Conservation (phyloP, 768 basidiomycete genomes). For the Lactarius deliciosus region DNA sequence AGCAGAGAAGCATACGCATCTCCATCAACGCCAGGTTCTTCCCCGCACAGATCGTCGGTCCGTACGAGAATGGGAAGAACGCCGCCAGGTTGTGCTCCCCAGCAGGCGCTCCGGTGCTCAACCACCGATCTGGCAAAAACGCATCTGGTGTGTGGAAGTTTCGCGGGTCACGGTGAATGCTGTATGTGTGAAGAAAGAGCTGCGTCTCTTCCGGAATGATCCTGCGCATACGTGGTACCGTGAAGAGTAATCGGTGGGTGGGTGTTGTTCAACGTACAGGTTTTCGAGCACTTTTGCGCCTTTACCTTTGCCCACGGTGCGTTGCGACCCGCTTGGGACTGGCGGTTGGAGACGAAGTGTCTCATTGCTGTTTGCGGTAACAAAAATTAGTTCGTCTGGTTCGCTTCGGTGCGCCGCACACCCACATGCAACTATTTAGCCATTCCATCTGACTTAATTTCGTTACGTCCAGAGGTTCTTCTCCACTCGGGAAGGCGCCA, state of each 20-base stretch:
- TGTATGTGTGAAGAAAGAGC: not conserved
- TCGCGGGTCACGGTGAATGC: not conserved
- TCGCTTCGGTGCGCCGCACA: not conserved
- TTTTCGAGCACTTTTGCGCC: not conserved
- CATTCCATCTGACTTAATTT: slow-evolving; percentile 12
- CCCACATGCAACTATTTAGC: slow-evolving; percentile 15
- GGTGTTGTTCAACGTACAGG: not conserved
- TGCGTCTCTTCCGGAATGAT: not conserved
- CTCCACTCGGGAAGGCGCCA: not conserved
- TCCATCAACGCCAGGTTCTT: not conserved
- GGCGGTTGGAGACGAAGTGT: not conserved
- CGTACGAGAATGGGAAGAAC: not conserved
- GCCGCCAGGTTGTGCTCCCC: not conserved
- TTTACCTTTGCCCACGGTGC: not conserved
- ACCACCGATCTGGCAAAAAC: not conserved
- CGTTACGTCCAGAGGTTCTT: slow-evolving; percentile 10
- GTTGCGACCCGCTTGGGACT: not conserved
- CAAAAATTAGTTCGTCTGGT: not conserved
- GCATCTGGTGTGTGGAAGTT: not conserved
- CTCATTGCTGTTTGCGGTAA: not conserved
- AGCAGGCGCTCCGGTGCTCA: not conserved
- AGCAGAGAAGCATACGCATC: not conserved
- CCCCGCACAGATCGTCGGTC: not conserved
- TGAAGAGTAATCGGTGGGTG: not conserved
- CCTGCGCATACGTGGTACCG: not conserved